These are phyloP conservation scores for Tetrahymena elliotti DNA, from an alignment of 73 alveolate species.

Conservation along the genomic window DNA sequence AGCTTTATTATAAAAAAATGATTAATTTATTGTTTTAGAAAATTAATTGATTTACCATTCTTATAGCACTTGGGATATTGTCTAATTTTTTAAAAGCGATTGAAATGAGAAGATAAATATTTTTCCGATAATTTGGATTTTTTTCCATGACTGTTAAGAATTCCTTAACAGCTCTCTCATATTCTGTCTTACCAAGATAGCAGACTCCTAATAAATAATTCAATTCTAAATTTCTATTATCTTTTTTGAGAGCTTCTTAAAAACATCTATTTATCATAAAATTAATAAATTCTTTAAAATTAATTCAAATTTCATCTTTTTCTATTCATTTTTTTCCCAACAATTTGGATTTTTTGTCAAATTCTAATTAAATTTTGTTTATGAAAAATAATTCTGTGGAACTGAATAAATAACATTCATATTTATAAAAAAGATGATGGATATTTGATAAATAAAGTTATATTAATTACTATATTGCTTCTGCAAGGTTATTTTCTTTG, in stretches of 20 bases:
- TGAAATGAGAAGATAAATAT: constrained; percentile 26
- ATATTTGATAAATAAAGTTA: neutral
- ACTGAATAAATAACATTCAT: too few species aligned
- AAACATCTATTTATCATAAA: neutral
- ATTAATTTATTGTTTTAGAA: neutral
- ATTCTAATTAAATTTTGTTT: too few species aligned
- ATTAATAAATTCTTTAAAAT: too few species aligned
- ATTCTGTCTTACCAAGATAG: constrained; percentile 1
- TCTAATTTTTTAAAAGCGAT: constrained; percentile 26
- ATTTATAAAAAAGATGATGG: neutral
- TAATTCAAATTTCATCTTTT: too few species aligned
- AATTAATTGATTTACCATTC: neutral
- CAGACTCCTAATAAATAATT: constrained; percentile 31
- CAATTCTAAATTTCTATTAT: constrained; percentile 14
- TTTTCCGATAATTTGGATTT: constrained; percentile 22
- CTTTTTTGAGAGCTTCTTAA: constrained; percentile 31
- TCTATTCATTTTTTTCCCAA: too few species aligned
- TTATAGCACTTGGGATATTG: constrained; percentile 25
- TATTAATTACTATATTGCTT: constrained; percentile 21
- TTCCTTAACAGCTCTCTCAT: constrained; percentile 31
- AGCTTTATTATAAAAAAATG: neutral
- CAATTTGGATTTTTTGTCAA: too few species aligned
- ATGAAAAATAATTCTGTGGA: too few species aligned
- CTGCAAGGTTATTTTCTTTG: constrained; percentile 15
- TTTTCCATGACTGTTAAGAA: constrained; percentile 18